Percentiles rank a stretch among this genome's conserved stretches.
Conservation (phyloP, 148 eudicot genomes). For the Suaeda aralocaspica region DNA sequence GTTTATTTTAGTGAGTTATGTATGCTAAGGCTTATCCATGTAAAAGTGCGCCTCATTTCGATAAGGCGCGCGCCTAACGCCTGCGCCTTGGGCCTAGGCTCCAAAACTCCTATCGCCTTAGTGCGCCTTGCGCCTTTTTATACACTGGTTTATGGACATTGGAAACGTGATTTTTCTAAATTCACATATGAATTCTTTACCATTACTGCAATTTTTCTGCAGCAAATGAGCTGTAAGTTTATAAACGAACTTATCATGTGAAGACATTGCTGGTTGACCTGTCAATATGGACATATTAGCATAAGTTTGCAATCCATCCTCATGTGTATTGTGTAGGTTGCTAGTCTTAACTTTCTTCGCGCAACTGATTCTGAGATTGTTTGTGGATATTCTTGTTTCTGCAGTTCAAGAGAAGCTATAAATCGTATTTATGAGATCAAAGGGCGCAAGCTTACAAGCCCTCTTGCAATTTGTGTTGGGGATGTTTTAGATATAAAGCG, state of each 20-base stretch:
- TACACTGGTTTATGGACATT: no score
- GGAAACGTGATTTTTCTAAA: no score
- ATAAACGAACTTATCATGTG: neutral
- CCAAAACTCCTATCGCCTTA: no score
- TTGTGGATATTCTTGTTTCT: conserved; percentile 28
- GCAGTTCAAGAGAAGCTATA: conserved; percentile 83
- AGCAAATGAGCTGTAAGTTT: neutral
- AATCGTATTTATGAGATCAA: conserved; percentile 81
- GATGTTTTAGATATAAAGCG: conserved; percentile 64
- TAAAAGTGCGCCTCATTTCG: no score
- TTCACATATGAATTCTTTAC: no score
- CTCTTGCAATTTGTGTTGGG: conserved; percentile 93
- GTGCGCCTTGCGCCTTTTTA: no score
- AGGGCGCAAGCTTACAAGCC: conserved; percentile 83
- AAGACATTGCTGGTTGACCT: neutral
- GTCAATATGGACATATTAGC: neutral
- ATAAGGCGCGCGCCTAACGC: no score
- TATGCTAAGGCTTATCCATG: no score
- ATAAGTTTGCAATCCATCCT: neutral
- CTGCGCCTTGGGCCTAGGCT: no score
- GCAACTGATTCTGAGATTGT: neutral
- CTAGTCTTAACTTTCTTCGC: neutral
- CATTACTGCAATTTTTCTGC: no score
- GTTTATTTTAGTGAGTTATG: no score
- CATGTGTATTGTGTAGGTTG: neutral